Evolutionary conservation across 768 basidiomycete species (phyloP), one percentile per base, ranked within the genome.

Genomic region (Tricholomella constricta): DNA sequence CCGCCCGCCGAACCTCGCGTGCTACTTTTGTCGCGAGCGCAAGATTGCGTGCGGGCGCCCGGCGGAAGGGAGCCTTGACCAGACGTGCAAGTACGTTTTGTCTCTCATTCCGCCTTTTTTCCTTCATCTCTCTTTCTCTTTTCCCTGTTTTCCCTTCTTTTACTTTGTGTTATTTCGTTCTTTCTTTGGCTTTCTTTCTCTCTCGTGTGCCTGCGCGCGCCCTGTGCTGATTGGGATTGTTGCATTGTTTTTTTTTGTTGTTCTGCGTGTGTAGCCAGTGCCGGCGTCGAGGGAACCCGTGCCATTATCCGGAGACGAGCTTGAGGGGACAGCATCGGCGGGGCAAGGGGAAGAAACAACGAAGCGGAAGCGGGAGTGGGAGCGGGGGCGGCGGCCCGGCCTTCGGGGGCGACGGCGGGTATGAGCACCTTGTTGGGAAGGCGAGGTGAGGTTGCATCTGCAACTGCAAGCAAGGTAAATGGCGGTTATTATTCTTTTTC

Each of bases 21-120:
- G 55, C 15, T n/a, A 6, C n/a, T 19, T 45, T 3, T 56, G 55
- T 25, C 45, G 50, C 19, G 26, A 25, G 29, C 40, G 50, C 5
- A 56, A 56, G 35, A 40, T 56, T 25, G 55, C 50, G 4, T 56
- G 55, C 26, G 50, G 45, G 26, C 36, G 36, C 7, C 22, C 36
- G 3, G 31, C 6, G 14, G 19, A 6, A 12, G 38, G 40, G 15
- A 43, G 40, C n/a, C 22, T 25, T 17, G 37, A 46, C 19, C 40
- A 20, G 19, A 44, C 17, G 22, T 56, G 55, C 55, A 48, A 37
- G 55, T 56, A 7, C 6, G 55, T 43, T 34, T 31, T 7, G 22
- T 8, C 29, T 6, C 36, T 22, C 20, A 8, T 40, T 37, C 7
- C 9, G 12, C 4, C 6, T 26, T 19, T 43, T 2, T 27, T 5